Evolutionary conservation across 345 rosid species (phyloP), one percentile per base, ranked within the genome.

Genomic region (Bruguiera sexangula): DNA sequence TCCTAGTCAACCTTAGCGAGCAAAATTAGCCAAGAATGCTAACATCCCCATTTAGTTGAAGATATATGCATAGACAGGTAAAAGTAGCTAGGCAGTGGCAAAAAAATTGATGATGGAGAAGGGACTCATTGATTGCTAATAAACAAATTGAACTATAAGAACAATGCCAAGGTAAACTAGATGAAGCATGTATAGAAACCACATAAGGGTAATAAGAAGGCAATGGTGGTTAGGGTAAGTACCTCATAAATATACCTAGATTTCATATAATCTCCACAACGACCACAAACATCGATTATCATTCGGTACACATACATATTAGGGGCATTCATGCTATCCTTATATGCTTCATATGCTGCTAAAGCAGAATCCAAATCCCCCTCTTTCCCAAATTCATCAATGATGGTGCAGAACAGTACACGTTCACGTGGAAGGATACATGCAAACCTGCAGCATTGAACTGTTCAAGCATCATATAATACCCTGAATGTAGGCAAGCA

Each of bases 221-320:
- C 18, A 36, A 60, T 60, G 62, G 69, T 31, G 60, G 65, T 62
- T 26, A 39, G 69, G 74, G 69, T 57, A 65, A 71, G 68, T 89
- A 94, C 97, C 98, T 89, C 78, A 67, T 80, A 94, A 67, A 94
- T 86, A 78, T 73, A 64, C 85, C 98, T 89, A 66, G 98, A 91
- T 75, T 82, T 85, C 81, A 82, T 78, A 63, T 76, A 85, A 79
- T 87, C 89, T 57, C 88, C 88, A 77, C 95, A 94, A 19, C 82
- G 82, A 71, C 97, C 98, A 48, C 95, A 91, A 62, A 78, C 84
- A 71, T 94, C 97, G 57, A 94, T 89, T 60, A 87, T 78, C 18
- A 92, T 83, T 63, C 93, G 98, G 76, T 72, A 88, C 62, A 89
- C 73, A 74, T 83, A 89, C 97, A 87, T 88, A 76, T 87, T 91